Conservation (phyloP, 2,329 filamentous ascomycete species). For the Tolypocladium nubicola region DNA sequence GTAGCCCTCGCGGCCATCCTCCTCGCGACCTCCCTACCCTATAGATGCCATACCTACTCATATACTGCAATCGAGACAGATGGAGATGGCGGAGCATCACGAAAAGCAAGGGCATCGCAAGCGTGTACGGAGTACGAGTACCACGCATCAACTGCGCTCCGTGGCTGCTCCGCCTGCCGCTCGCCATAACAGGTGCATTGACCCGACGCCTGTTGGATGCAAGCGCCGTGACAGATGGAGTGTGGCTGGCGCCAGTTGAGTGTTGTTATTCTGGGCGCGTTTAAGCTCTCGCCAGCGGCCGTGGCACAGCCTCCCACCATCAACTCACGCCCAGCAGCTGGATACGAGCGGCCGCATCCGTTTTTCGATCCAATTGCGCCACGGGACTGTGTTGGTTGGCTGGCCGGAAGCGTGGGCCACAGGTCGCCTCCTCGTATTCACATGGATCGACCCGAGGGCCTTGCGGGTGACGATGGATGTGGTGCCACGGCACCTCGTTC, state of each 20-base stretch:
- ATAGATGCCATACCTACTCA: too few relatives aligned
- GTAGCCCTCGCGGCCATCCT: background rate
- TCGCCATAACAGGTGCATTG: background rate
- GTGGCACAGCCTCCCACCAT: background rate
- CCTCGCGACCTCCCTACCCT: too few relatives aligned
- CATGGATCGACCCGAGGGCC: background rate
- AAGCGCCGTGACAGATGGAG: too few relatives aligned
- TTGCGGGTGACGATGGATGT: background rate
- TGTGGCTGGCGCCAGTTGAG: background rate
- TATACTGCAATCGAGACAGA: background rate
- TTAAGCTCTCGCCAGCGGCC: background rate
- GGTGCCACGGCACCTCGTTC: background rate
- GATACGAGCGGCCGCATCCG: conserved; percentile 1
- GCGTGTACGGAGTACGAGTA: background rate
- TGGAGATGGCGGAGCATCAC: background rate
- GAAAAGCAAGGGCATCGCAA: background rate
- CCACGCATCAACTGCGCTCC: background rate
- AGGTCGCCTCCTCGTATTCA: background rate
- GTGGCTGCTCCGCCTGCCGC: background rate
- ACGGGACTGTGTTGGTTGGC: background rate
- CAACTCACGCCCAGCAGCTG: background rate
- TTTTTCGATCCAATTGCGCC: background rate
- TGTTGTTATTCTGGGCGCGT: background rate
- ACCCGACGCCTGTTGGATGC: background rate
- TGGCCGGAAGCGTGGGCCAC: background rate